Evolutionary conservation across 495 filamentous ascomycete genomes (phyloP).

Genomic region (Gamarada debralockiae): DNA sequence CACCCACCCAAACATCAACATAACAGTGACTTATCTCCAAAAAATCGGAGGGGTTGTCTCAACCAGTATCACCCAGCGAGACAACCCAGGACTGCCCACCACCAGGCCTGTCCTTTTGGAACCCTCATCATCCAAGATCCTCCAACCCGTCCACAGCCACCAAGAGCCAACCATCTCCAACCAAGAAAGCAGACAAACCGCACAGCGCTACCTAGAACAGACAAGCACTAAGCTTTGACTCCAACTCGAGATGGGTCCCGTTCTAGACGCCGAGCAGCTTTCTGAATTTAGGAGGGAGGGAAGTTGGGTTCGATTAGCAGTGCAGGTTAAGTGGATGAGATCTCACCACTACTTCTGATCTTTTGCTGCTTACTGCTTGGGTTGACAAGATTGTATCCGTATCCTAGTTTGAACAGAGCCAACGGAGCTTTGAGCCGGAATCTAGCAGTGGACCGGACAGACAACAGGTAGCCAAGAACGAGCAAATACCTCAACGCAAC

Average conservation of each 20-base stretch:
- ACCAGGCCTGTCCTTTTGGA: conserved; percentile 34
- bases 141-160: conserved; percentile 14
- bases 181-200: conserved; percentile 15
- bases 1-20: conserved; percentile 26
- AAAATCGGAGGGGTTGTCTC: conserved; percentile 52
- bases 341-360: conserved; percentile 33
- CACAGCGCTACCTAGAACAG: conserved; percentile 36
- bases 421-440: conserved; percentile 34
- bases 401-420: conserved; percentile 5
- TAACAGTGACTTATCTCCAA: conserved; percentile 60
- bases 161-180: neutral
- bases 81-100: conserved; percentile 41
- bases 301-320: conserved; percentile 12
- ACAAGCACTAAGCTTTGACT: conserved; percentile 95
- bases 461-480: conserved; percentile 27
- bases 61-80: conserved; percentile 29
- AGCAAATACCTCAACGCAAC: conserved; percentile 18
- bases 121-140: conserved; percentile 15
- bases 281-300: neutral
- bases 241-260: conserved; percentile 94
- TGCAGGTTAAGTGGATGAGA: conserved; percentile 7
- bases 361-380: conserved; percentile 15
- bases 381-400: neutral
- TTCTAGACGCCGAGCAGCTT: conserved; percentile 22
- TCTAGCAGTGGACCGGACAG: conserved; percentile 32